phyloP scores from a whole-genome alignment of 2,329 filamentous ascomycete genomes.

The Pseudogymnoascus sp. region DNA sequence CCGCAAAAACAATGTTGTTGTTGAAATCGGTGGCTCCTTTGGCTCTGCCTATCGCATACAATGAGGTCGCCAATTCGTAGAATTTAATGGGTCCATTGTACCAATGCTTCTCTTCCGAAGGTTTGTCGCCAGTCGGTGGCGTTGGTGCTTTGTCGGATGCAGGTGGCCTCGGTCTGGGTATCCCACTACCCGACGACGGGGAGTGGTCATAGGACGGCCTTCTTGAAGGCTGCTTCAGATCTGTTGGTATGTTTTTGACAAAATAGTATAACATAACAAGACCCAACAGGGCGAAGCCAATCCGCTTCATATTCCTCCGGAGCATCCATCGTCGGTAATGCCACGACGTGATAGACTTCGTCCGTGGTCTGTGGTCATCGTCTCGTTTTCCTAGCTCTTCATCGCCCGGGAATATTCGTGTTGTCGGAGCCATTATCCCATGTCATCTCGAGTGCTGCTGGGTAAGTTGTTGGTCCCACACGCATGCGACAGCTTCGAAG shows the following conservation, averaged over 20 bases:
- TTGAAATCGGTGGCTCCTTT: constrained; percentile 46
- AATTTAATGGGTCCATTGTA: constrained; percentile 68
- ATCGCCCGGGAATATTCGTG: constrained; percentile 41
- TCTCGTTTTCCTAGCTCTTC: constrained; percentile 59
- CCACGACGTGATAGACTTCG: constrained; percentile 26
- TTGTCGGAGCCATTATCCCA: constrained; percentile 32
- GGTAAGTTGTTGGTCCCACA: background rate
- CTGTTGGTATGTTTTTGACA: constrained; percentile 53
- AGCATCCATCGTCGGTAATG: constrained; percentile 34
- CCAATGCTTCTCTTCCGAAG: constrained; percentile 32
- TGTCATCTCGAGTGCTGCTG: background rate
- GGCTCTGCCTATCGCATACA: constrained; percentile 52
- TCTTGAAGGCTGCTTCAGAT: constrained; percentile 28
- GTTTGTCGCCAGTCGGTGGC: constrained; percentile 12
- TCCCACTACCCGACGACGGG: background rate
- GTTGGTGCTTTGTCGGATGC: constrained; percentile 8
- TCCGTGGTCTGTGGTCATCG: constrained; percentile 46
- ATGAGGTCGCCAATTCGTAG: constrained; percentile 52
- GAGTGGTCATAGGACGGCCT: constrained; percentile 28
- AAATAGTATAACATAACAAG: constrained; percentile 54
- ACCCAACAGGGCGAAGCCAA: constrained; percentile 40
- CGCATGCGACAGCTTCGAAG: background rate
- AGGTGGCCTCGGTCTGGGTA: constrained; percentile 1
- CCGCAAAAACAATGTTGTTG: constrained; percentile 71
- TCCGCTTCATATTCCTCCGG: constrained; percentile 48